phyloP scores from a whole-genome alignment of 2,329 filamentous ascomycete species.

The Peltaster fructicola region DNA sequence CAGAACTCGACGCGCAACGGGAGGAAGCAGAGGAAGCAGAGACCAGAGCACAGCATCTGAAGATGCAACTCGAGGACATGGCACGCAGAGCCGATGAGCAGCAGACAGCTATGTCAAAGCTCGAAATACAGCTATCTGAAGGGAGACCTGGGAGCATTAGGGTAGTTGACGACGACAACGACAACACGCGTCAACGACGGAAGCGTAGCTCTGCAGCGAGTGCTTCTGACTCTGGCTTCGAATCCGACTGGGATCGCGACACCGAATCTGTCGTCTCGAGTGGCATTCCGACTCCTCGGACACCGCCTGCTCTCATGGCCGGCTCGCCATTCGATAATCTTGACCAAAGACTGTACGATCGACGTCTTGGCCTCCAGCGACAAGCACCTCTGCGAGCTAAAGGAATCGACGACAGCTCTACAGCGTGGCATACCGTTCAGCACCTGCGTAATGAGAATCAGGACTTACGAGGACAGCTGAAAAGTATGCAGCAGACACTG shows the following conservation, averaged over 20 bases:
- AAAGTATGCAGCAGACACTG: slow-evolving; percentile 35
- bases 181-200: slow-evolving; percentile 7
- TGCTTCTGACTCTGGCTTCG: slow-evolving; percentile 40
- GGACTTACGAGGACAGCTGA: slow-evolving; percentile 33
- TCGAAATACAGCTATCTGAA: slow-evolving; percentile 30
- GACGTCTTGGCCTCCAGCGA: slow-evolving; percentile 5
- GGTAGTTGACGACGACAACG: slow-evolving; percentile 7
- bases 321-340: slow-evolving; percentile 1
- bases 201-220: slow-evolving; percentile 15
- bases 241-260: slow-evolving; percentile 38
- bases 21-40: slow-evolving; percentile 45
- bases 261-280: slow-evolving; percentile 29
- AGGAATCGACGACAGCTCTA: slow-evolving; percentile 19
- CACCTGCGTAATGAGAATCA: slow-evolving; percentile 38
- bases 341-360: not conserved
- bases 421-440: slow-evolving; percentile 36
- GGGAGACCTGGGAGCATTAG: slow-evolving; percentile 25
- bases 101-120: slow-evolving; percentile 36
- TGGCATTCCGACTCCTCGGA: slow-evolving; percentile 23
- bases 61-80: slow-evolving; percentile 44
- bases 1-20: slow-evolving; percentile 38
- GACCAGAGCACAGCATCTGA: slow-evolving; percentile 38
- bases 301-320: slow-evolving; percentile 14
- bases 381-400: slow-evolving; percentile 16
- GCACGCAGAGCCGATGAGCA: slow-evolving; percentile 37